These are phyloP conservation scores for Candida broadrunensis DNA, from an alignment of 805 yeast genomes.

Conservation along the genomic window DNA sequence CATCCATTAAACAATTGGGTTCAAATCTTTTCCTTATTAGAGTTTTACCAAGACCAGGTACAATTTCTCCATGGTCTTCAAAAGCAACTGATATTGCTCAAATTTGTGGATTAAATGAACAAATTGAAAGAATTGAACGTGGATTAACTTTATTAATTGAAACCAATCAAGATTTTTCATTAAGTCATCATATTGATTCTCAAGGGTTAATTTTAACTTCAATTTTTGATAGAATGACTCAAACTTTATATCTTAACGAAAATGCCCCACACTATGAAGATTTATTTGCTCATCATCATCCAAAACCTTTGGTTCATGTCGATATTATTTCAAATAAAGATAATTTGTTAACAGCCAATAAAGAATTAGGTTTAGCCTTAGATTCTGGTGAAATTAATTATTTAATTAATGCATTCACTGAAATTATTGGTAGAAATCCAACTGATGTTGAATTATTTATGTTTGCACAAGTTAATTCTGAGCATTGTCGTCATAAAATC, in stretches of 20 bases:
- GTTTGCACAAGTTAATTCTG: slow-evolving; percentile 99
- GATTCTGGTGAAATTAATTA: slow-evolving; percentile 92
- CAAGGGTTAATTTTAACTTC: slow-evolving; percentile 60
- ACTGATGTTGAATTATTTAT: slow-evolving; percentile 97
- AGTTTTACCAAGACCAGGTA: slow-evolving; percentile 88
- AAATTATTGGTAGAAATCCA: slow-evolving; percentile 78
- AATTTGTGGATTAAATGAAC: slow-evolving; percentile 76
- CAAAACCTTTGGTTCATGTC: slow-evolving; percentile 79
- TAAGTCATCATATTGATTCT: slow-evolving; percentile 26
- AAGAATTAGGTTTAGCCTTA: slow-evolving; percentile 85
- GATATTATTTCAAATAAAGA: slow-evolving; percentile 57
- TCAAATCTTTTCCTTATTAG: slow-evolving; percentile 54
- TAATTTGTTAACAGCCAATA: slow-evolving; percentile 73
- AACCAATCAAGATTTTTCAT: slow-evolving; percentile 69
- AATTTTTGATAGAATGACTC: slow-evolving; percentile 94
- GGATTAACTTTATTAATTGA: slow-evolving; percentile 76
- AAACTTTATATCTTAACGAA: slow-evolving; percentile 53
- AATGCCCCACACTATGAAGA: slow-evolving; percentile 65
- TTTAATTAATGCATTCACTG: slow-evolving; percentile 76
- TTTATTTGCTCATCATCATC: slow-evolving; percentile 72
- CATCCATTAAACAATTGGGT: slow-evolving; percentile 18
- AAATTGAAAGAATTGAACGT: slow-evolving; percentile 83
- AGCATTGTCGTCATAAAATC: slow-evolving; percentile 98
- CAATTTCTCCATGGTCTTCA: slow-evolving; percentile 98
- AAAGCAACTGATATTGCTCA: slow-evolving; percentile 94